phyloP scores from a whole-genome alignment of 2,329 filamentous ascomycete species.

The Biscogniauxia mediterranea region DNA sequence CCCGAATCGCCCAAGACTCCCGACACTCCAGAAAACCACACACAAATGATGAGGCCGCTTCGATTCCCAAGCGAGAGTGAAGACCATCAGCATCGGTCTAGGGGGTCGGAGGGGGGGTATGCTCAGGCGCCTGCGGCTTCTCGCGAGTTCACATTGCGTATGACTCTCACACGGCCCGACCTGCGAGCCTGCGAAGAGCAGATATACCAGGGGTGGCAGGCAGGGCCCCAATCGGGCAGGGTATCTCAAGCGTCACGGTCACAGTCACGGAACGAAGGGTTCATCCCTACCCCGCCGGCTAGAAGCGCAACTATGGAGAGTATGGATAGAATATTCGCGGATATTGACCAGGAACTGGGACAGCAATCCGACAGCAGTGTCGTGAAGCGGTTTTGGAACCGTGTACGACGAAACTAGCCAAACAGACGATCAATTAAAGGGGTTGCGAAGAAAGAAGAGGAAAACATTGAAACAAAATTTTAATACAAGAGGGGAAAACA shows the following conservation, averaged over 20 bases:
- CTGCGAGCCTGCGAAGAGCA: constrained; percentile 72
- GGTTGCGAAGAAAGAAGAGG: background rate
- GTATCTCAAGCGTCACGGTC: constrained; percentile 21
- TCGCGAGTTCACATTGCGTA: constrained; percentile 91
- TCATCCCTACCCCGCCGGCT: constrained; percentile 31
- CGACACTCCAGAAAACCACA: constrained; percentile 43
- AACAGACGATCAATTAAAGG: background rate
- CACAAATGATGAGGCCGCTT: constrained; percentile 23
- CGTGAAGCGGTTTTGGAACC: constrained; percentile 65
- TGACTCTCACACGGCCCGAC: constrained; percentile 91
- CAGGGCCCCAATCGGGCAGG: constrained; percentile 32
- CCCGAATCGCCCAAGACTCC: constrained; percentile 61
- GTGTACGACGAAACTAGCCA: constrained; percentile 45
- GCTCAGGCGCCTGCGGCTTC: constrained; percentile 55
- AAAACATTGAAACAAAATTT: background rate
- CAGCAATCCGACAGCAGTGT: constrained; percentile 48
- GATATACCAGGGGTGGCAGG: constrained; percentile 66
- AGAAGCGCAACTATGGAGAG: constrained; percentile 46
- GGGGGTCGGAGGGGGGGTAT: constrained; percentile 44
- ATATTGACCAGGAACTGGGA: constrained; percentile 51
- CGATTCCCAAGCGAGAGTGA: constrained; percentile 27
- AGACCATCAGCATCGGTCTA: constrained; percentile 28
- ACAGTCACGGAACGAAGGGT: constrained; percentile 33
- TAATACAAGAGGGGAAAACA: background rate
- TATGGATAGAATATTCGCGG: constrained; percentile 52